Evolutionary conservation across 768 basidiomycete genomes (phyloP), one percentile per base, ranked within the genome.

Genomic region (Pisolithus microcarpus): DNA sequence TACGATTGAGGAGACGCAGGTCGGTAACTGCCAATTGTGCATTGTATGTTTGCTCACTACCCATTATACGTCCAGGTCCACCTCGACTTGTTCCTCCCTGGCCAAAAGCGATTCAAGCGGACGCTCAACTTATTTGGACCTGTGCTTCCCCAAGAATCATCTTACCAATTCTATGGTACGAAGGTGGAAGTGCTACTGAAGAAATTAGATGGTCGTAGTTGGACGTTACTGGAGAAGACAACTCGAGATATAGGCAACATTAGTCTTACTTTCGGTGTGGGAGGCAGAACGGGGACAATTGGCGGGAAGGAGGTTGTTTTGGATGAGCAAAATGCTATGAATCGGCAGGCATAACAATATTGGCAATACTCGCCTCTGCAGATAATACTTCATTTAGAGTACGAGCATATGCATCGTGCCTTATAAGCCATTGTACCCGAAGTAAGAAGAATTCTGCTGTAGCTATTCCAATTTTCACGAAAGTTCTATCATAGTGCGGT

Each of bases 251-350:
- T 66, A 16, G 82, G 80, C 42, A 80, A 82, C 52, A 81, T 91
- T 56, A 84, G 71, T 58, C 61, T 96, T 45, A 96, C 95, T 0
- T 99, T 99, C 61, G 92, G 92, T 11, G 95, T 96, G 2, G 81
- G 83, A 11, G 96, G 95, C 1, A 76, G 90, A 53, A 95, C 91
- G 15, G 95, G 96, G 19, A 95, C 92, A 1, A 79, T 93, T 40
- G 95, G 95, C 15, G 85, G 81, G 19, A 96, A 93, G 70, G 80
- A 89, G 52, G 65, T 84, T 37, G 72, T 92, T 18, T 70, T 94
- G 36, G 87, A 91, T 59, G 82, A 80, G 52, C 71, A 77, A 37
- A 87, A 87, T 63, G 72, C 43, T 24, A n/a, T 15, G 16, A 44
- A 44, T 16, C 24, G 43, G 43, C 21, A 5, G 9, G 21, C n/a